These are phyloP conservation scores for Moelleriella libera DNA, from an alignment of 2,329 filamentous ascomycete genomes.

Conservation along the genomic window DNA sequence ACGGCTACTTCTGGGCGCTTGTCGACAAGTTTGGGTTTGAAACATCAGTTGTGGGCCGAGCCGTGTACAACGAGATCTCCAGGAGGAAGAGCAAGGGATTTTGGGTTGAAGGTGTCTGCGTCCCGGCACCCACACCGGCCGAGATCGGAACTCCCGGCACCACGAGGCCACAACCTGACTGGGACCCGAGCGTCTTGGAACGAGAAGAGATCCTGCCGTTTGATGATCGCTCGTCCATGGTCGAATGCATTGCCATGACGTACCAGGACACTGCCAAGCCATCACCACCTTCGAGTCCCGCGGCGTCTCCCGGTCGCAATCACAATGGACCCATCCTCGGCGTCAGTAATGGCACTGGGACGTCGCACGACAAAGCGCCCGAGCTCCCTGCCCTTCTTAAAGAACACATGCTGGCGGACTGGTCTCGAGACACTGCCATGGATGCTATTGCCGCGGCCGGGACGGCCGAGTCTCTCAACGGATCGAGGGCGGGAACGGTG, in stretches of 20 bases:
- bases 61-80: conserved; percentile 62
- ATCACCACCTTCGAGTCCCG: conserved; percentile 57
- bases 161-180: conserved; percentile 26
- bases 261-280: conserved; percentile 45
- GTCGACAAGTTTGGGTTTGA: conserved; percentile 68
- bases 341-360: conserved; percentile 24
- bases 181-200: conserved; percentile 40
- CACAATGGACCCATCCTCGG: conserved; percentile 48
- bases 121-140: conserved; percentile 54
- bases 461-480: conserved; percentile 60
- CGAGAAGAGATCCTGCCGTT: conserved; percentile 59
- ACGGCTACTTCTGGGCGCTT: conserved; percentile 78
- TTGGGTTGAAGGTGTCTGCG: conserved; percentile 62
- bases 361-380: conserved; percentile 23
- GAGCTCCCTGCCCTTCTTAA: conserved; percentile 52
- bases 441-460: conserved; percentile 53
- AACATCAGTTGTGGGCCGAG: conserved; percentile 50
- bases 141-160: conserved; percentile 41
- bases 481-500: conserved; percentile 54
- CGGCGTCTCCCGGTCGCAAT: conserved; percentile 51
- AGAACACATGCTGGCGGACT: conserved; percentile 65
- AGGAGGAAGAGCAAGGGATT: conserved; percentile 59
- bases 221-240: conserved; percentile 55
- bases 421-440: conserved; percentile 64
- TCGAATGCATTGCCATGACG: conserved; percentile 58